These are phyloP conservation scores for Solanum rostratum DNA, from an alignment of 257 asterid species.

Conservation along the genomic window DNA sequence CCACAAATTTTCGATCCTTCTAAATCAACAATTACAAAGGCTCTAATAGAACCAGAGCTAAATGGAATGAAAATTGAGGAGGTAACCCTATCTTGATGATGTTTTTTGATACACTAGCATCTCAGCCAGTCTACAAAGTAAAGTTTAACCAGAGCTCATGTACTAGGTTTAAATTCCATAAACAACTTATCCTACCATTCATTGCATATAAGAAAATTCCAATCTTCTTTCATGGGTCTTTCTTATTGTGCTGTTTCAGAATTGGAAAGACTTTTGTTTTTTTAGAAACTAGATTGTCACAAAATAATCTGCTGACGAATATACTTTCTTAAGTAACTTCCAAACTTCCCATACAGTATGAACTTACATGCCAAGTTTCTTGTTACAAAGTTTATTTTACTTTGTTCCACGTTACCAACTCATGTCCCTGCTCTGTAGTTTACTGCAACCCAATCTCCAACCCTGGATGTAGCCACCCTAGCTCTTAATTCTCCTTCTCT, in stretches of 20 bases:
- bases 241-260: too few species aligned
- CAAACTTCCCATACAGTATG: too few species aligned
- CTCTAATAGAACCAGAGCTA: conserved; percentile 46
- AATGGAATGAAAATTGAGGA: conserved; percentile 48
- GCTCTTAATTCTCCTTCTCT: background rate
- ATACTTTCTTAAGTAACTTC: too few species aligned
- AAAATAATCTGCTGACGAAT: too few species aligned
- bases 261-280: too few species aligned
- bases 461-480: background rate
- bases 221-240: too few species aligned
- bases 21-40: conserved; percentile 44
- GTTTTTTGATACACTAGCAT: background rate
- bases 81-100: conserved; percentile 15
- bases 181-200: too few species aligned
- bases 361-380: background rate
- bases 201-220: too few species aligned
- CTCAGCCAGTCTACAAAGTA: background rate
- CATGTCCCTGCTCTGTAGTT: background rate
- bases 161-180: too few species aligned
- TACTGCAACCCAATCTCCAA: background rate
- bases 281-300: too few species aligned
- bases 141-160: background rate
- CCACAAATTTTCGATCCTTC: conserved; percentile 10
- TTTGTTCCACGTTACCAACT: background rate
- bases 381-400: background rate